phyloP scores from a whole-genome alignment of 2,329 filamentous ascomycete species.

The Cercospora nicotianae region DNA sequence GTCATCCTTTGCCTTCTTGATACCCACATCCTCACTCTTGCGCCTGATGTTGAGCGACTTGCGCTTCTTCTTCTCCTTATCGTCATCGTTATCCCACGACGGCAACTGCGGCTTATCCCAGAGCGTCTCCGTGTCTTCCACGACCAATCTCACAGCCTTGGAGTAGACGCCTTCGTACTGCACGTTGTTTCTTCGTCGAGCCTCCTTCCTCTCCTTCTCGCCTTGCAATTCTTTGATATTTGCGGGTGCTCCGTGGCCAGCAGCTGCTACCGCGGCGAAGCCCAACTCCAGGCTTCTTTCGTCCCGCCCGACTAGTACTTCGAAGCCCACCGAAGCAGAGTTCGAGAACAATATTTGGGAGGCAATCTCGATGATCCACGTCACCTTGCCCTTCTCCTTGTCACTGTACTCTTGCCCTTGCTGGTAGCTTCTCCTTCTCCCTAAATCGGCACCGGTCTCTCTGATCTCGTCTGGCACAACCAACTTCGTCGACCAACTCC shows the following conservation, averaged over 20 bases:
- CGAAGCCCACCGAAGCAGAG: slow-evolving; percentile 83
- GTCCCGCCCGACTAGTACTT: slow-evolving; percentile 82
- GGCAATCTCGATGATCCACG: slow-evolving; percentile 87
- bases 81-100: slow-evolving; percentile 51
- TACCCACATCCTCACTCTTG: slow-evolving; percentile 23
- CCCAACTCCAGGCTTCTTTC: slow-evolving; percentile 75
- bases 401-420: slow-evolving; percentile 44
- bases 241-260: slow-evolving; percentile 60
- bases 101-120: slow-evolving; percentile 93
- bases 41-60: slow-evolving; percentile 22
- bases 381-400: slow-evolving; percentile 56
- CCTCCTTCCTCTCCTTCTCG: slow-evolving; percentile 51
- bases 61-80: slow-evolving; percentile 23
- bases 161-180: slow-evolving; percentile 80
- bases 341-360: slow-evolving; percentile 94
- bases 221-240: slow-evolving; percentile 72
- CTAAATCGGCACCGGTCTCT: slow-evolving; percentile 55
- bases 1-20: slow-evolving; percentile 23
- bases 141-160: slow-evolving; percentile 70
- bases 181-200: slow-evolving; percentile 60
- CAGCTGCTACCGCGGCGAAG: slow-evolving; percentile 56
- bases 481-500: slow-evolving; percentile 77
- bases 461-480: slow-evolving; percentile 76
- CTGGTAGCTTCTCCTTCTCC: slow-evolving; percentile 41
- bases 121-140: slow-evolving; percentile 83